Evolutionary conservation across 2,329 filamentous ascomycete species (phyloP).

Genomic region (Colletotrichum liaoningense): DNA sequence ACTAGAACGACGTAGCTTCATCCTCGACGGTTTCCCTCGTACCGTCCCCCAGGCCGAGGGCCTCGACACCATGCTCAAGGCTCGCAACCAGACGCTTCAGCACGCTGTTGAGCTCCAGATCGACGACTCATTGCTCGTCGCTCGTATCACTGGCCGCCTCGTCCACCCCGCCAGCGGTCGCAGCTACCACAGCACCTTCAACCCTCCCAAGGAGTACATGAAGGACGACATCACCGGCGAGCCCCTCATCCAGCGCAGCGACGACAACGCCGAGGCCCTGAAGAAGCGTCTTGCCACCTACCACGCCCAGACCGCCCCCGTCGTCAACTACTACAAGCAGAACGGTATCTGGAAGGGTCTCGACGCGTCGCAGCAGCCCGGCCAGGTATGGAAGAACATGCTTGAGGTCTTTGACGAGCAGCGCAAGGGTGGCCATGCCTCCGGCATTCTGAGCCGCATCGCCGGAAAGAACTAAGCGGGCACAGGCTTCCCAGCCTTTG

Average conservation of each 20-base stretch:
- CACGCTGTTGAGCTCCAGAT: constrained; percentile 98
- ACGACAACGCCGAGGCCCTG: constrained; percentile 95
- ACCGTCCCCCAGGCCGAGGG: constrained; percentile 96
- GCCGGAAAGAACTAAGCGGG: constrained; percentile 43
- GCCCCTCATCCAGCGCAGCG: constrained; percentile 93
- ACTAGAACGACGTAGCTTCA: constrained; percentile 76
- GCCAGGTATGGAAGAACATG: constrained; percentile 94
- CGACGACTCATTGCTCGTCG: constrained; percentile 91
- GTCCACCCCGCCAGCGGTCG: constrained; percentile 96
- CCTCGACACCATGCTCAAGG: constrained; percentile 89
- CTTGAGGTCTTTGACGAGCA: constrained; percentile 78
- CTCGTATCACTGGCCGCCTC: constrained; percentile 95
- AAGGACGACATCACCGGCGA: constrained; percentile 97
- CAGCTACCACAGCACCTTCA: constrained; percentile 98
- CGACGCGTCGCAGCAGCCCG: constrained; percentile 95
- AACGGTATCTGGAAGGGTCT: constrained; percentile 97
- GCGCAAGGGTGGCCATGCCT: constrained; percentile 42
- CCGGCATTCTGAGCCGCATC: constrained; percentile 54
- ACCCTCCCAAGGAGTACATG: constrained; percentile 94
- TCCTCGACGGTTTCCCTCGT: constrained; percentile 97
- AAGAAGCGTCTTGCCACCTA: constrained; percentile 96
- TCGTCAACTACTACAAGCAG: constrained; percentile 96
- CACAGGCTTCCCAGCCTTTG: not conserved
- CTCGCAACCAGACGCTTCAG: constrained; percentile 85
- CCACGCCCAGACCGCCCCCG: constrained; percentile 91